A percentile compares a stretch with the other conserved stretches of the same genome.
Conservation (phyloP, 2,329 filamentous ascomycete species). For the Cladosporium sp. region DNA sequence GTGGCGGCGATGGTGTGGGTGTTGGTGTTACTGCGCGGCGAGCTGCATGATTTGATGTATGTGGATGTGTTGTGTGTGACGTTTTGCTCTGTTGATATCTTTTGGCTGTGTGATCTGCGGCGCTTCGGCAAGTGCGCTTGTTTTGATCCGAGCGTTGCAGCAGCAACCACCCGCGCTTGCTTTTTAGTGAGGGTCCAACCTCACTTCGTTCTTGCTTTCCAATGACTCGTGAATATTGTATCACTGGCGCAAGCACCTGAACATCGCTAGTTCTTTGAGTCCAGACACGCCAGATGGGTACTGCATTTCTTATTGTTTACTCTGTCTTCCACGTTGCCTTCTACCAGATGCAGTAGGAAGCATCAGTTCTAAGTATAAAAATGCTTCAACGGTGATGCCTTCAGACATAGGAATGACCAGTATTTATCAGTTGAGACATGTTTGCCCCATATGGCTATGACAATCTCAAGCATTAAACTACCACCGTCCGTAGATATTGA, state of each 20-base stretch:
- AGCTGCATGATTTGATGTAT: conserved; percentile 6
- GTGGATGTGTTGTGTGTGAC: conserved; percentile 1
- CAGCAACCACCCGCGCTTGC: background rate
- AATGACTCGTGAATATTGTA: background rate
- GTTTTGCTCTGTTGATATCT: conserved; percentile 4
- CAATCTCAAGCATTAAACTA: too few relatives aligned
- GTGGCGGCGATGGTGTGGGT: background rate
- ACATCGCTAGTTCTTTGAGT: background rate
- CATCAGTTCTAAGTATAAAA: background rate
- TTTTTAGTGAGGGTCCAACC: background rate
- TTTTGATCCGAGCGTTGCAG: conserved; percentile 5
- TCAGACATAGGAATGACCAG: background rate
- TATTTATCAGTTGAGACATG: too few relatives aligned
- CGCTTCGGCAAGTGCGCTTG: conserved; percentile 3
- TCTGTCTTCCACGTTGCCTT: too few relatives aligned
- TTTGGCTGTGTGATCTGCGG: conserved; percentile 5
- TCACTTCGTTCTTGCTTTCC: background rate
- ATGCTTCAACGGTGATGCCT: background rate
- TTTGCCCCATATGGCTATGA: too few relatives aligned
- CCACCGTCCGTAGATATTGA: too few relatives aligned
- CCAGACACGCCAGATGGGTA: background rate
- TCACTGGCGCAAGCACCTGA: background rate
- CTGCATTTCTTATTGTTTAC: background rate
- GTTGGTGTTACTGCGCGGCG: conserved; percentile 12
- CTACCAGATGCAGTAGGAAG: background rate